Evolutionary conservation across 495 filamentous ascomycete genomes (phyloP), one percentile per base, ranked within the genome.

Genomic region (Podospora comata): DNA sequence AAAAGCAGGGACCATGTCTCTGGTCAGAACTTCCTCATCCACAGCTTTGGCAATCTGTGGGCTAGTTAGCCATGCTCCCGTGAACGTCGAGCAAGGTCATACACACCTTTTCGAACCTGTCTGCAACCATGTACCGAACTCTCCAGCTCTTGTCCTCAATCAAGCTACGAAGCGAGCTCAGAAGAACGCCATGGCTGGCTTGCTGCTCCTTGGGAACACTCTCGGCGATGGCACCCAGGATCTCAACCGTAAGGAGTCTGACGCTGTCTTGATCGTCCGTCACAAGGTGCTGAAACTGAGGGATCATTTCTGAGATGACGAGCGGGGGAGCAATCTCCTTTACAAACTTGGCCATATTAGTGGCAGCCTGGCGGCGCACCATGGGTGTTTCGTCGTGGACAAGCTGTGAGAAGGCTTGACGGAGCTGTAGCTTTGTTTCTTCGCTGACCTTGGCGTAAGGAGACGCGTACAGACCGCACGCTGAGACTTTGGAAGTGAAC

Each of bases 131-230:
- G 78, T 98, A 99, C 77, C 95, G 86, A 62, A 99, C 95, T 72
- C 95, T 88, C 95, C 95, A 99, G 81, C 96, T 97, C 85, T 97
- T 97, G 77, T 99, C 95, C 75, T 97, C 94, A 80, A 98, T 97
- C 70, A 99, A 80, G 79, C 85, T 95, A 71, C 95, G 89, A 75
- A 99, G 79, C 64, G 95, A 93, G 23, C 91, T 93, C 73, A 99
- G 83, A 66, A 99, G 81, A 59, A 97, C 92, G 55, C 93, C 94
- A 77, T 98, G 94, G 83, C 93, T 97, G 53, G 91, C 89, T 79
- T 98, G 96, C 75, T 98, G 93, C 75, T 98, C 95, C 79, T 98
- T 97, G 66, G 95, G 95, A 11, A 99, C 94, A 60, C 93, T 92
- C 79, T 99, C 96, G 61, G 96, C 95, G 73, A 98, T 96, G 30